phyloP scores from a whole-genome alignment of 352 stramenopile species.

The Phytophthora rubi region DNA sequence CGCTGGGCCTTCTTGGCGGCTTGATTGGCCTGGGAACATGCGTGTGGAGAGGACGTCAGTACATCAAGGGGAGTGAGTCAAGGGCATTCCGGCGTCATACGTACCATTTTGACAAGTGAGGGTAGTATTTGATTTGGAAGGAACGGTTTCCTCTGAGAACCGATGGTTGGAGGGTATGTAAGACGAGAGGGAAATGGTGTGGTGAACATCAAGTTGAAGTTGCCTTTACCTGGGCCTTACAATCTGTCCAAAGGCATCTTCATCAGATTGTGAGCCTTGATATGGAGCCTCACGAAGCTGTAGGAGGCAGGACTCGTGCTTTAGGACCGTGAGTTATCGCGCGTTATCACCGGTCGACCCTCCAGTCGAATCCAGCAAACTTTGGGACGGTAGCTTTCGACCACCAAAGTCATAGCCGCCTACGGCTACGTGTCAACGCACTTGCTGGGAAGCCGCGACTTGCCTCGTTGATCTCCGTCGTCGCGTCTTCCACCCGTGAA shows the following conservation, averaged over 20 bases:
- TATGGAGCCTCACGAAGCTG: no score
- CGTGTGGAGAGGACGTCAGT: background rate
- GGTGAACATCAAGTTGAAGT: background rate
- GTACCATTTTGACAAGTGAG: conserved; percentile 1
- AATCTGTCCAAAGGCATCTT: background rate
- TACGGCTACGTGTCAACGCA: background rate
- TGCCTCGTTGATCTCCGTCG: background rate
- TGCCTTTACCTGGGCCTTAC: background rate
- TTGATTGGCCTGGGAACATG: conserved; percentile 74
- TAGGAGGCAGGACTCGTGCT: no score
- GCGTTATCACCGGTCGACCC: background rate
- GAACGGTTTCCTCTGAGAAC: background rate
- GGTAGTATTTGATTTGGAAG: background rate
- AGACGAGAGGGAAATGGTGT: background rate
- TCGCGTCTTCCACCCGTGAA: background rate
- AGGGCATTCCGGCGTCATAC: background rate
- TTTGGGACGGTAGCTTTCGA: background rate
- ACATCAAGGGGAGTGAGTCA: background rate
- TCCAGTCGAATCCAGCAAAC: background rate
- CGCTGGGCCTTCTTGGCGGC: conserved; percentile 86
- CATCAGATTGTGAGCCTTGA: no score
- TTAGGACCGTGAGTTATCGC: no score
- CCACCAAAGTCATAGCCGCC: background rate
- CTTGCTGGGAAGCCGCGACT: background rate
- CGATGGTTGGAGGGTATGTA: background rate